Percentiles rank a stretch among this genome's conserved stretches.
phyloP scores from a whole-genome alignment of 257 asterid genomes.

The Buddleja alternifolia region DNA sequence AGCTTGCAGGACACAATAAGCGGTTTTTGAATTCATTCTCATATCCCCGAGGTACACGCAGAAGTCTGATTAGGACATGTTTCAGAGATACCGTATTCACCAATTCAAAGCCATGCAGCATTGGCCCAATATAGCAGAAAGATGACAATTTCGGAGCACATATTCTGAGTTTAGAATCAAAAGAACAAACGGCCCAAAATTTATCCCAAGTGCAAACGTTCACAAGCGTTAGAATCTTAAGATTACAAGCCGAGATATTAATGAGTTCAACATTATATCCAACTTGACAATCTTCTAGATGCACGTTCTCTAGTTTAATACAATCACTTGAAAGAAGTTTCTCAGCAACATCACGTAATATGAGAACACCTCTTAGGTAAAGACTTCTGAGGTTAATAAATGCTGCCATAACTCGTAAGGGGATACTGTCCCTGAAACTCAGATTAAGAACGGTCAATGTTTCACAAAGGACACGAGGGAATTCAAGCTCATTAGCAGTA shows the following conservation, averaged over 20 bases:
- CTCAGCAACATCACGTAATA: slow-evolving; percentile 24
- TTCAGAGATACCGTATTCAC: slow-evolving; percentile 20
- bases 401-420: neutral
- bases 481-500: neutral
- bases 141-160: slow-evolving; percentile 33
- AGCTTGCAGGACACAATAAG: slow-evolving; percentile 25
- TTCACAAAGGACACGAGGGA: slow-evolving; percentile 33
- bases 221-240: slow-evolving; percentile 30
- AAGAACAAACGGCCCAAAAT: slow-evolving; percentile 26
- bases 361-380: slow-evolving; percentile 21
- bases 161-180: slow-evolving; percentile 13
- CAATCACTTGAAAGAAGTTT: slow-evolving; percentile 31
- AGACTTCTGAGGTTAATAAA: slow-evolving; percentile 28
- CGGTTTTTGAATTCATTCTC: slow-evolving; percentile 14
- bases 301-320: slow-evolving; percentile 27
- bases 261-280: slow-evolving; percentile 14
- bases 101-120: slow-evolving; percentile 28
- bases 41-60: slow-evolving; percentile 19
- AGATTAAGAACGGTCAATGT: slow-evolving; percentile 18
- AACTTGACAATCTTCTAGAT: slow-evolving; percentile 26
- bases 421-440: slow-evolving; percentile 13
- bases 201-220: slow-evolving; percentile 18
- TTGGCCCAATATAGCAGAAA: slow-evolving; percentile 34
- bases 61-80: slow-evolving; percentile 26
- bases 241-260: slow-evolving; percentile 25